phyloP scores from a whole-genome alignment of 192 early-diverging fungal genomes.

The Martensiomyces pterosporus region DNA sequence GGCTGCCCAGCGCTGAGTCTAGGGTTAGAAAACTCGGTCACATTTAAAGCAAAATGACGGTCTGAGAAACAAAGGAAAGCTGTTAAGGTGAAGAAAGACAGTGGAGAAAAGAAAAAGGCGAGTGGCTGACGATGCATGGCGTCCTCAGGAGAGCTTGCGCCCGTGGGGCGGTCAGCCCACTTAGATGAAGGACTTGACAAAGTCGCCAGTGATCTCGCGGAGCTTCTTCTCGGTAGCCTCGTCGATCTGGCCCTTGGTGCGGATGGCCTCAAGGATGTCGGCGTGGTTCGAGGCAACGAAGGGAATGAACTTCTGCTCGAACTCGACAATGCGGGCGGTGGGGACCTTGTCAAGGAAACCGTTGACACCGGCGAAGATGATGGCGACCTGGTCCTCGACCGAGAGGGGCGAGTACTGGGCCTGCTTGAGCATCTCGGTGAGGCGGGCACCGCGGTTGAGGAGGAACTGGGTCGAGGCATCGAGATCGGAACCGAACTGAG shows the following conservation, averaged over 20 bases:
- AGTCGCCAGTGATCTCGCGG: conserved; percentile 74
- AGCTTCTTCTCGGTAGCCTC: conserved; percentile 91
- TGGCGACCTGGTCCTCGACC: conserved; percentile 96
- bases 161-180: not conserved
- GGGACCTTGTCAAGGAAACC: conserved; percentile 99
- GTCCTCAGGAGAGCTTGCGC: not conserved
- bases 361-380: conserved; percentile 99
- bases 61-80: conserved; percentile 9
- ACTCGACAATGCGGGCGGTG: conserved; percentile 88
- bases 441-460: conserved; percentile 99
- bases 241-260: conserved; percentile 82
- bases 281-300: conserved; percentile 84
- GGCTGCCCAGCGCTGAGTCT: too few species aligned
- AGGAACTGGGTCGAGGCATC: conserved; percentile 99
- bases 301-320: conserved; percentile 87
- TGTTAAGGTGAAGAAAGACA: conserved; percentile 5
- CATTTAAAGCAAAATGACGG: conserved; percentile 5
- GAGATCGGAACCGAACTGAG: conserved; percentile 99
- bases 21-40: not conserved
- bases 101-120: conserved; percentile 1
- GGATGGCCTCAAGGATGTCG: conserved; percentile 86
- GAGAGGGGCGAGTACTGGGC: conserved; percentile 95
- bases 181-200: conserved; percentile 75
- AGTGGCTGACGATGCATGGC: not conserved
- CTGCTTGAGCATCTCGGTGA: conserved; percentile 99